These are phyloP conservation scores for Nakazawaea pomicola DNA, from an alignment of 805 yeast genomes.

Conservation along the genomic window DNA sequence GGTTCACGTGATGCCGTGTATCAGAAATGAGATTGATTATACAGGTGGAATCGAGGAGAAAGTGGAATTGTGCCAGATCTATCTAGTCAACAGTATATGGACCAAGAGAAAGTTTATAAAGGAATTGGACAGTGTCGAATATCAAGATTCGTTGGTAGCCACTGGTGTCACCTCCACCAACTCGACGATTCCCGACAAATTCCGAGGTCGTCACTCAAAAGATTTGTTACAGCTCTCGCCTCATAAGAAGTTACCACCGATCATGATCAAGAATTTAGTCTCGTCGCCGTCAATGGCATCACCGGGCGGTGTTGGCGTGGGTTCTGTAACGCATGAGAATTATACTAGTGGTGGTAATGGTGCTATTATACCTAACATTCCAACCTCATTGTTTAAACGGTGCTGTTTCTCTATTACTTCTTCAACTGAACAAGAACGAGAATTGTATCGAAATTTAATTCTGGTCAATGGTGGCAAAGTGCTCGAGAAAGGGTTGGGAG, in stretches of 20 bases:
- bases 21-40: constrained; percentile 13
- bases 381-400: background rate
- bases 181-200: too few relatives aligned
- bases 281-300: background rate
- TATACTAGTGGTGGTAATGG: too few relatives aligned
- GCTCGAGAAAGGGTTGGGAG: constrained; percentile 31
- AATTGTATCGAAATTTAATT: constrained; percentile 2
- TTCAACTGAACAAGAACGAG: background rate
- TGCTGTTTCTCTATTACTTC: constrained; percentile 4
- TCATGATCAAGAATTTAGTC: background rate
- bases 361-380: background rate
- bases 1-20: constrained; percentile 27
- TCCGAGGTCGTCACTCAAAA: constrained; percentile 2
- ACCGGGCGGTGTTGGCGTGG: too few relatives aligned
- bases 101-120: constrained; percentile 4
- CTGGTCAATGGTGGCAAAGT: constrained; percentile 25
- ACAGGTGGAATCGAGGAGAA: background rate
- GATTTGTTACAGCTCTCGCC: constrained; percentile 5
- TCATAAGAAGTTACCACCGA: constrained; percentile 3
- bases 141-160: constrained; percentile 2
- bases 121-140: constrained; percentile 1
- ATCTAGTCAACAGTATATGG: constrained; percentile 7
- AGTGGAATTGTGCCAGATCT: constrained; percentile 1
- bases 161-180: too few relatives aligned
- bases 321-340: too few relatives aligned